Percentiles rank a stretch among this genome's conserved stretches.
phyloP scores from a whole-genome alignment of 768 basidiomycete genomes.

The Termitomyces sp. region DNA sequence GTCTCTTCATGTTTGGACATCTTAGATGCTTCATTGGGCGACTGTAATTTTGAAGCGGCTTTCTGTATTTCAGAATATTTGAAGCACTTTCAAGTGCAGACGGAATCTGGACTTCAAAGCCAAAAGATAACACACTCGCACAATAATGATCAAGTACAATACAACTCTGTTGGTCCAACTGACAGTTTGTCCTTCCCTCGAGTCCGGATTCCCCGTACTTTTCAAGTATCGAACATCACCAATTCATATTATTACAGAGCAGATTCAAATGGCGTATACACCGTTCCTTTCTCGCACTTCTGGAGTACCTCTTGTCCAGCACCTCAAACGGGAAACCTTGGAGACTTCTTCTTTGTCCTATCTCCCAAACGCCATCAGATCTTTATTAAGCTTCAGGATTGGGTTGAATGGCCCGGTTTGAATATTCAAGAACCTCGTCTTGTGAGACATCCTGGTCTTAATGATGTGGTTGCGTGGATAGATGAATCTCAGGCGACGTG shows the following conservation, averaged over 20 bases:
- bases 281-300: conserved; percentile 1
- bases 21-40: not conserved
- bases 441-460: not conserved
- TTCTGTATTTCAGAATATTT: not conserved
- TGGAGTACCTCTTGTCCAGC: not conserved
- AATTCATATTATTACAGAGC: not conserved
- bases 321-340: not conserved
- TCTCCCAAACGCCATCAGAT: not conserved
- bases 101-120: too few relatives aligned
- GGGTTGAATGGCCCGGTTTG: conserved; percentile 3
- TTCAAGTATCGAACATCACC: not conserved
- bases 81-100: not conserved
- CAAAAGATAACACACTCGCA: too few relatives aligned
- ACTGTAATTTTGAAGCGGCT: not conserved
- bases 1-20: not conserved
- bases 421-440: not conserved
- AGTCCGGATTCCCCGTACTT: not conserved
- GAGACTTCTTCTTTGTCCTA: conserved; percentile 2
- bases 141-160: not conserved
- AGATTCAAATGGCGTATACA: not conserved
- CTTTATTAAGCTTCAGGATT: not conserved
- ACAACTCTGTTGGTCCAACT: not conserved
- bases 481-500: not conserved
- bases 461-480: conserved; percentile 1
- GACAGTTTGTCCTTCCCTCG: not conserved